Evolutionary conservation across 352 stramenopile genomes (phyloP).

Genomic region (Globisporangium alternatum): DNA sequence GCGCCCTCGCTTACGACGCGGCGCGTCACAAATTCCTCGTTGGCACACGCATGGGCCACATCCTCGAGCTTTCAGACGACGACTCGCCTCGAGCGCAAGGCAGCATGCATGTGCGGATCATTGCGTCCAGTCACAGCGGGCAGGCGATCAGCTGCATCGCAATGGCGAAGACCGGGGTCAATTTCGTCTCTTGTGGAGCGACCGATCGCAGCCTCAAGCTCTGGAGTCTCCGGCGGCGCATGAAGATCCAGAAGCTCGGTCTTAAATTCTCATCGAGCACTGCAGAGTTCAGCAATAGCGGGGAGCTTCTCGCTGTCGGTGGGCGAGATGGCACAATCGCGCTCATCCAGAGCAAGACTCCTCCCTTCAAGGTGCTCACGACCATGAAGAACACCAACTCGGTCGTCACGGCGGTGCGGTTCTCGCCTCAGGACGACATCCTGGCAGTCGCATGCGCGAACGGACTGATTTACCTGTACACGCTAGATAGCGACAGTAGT

Average conservation of each 20-base stretch:
- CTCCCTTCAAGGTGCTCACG: conserved; percentile 24
- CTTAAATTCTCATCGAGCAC: conserved; percentile 28
- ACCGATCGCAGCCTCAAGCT: conserved; percentile 40
- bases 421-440: conserved; percentile 37
- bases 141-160: conserved; percentile 21
- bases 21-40: conserved; percentile 46
- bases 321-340: conserved; percentile 57
- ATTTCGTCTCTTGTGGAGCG: conserved; percentile 49
- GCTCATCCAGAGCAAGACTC: conserved; percentile 25
- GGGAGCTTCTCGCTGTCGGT: conserved; percentile 52
- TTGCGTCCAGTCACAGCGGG: conserved; percentile 48
- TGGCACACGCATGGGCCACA: conserved; percentile 51
- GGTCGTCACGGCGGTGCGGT: conserved; percentile 39
- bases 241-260: conserved; percentile 21
- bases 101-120: conserved; percentile 21
- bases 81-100: background rate
- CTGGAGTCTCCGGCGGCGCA: conserved; percentile 58
- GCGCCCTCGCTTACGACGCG: conserved; percentile 67
- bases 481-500: conserved; percentile 28
- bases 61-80: conserved; percentile 48
- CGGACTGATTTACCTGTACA: conserved; percentile 73
- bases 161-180: conserved; percentile 29
- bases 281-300: conserved; percentile 40
- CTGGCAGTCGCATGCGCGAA: conserved; percentile 58
- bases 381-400: conserved; percentile 68